Evolutionary conservation across 306 rosid species (phyloP).

Genomic region (Canavalia gladiata): DNA sequence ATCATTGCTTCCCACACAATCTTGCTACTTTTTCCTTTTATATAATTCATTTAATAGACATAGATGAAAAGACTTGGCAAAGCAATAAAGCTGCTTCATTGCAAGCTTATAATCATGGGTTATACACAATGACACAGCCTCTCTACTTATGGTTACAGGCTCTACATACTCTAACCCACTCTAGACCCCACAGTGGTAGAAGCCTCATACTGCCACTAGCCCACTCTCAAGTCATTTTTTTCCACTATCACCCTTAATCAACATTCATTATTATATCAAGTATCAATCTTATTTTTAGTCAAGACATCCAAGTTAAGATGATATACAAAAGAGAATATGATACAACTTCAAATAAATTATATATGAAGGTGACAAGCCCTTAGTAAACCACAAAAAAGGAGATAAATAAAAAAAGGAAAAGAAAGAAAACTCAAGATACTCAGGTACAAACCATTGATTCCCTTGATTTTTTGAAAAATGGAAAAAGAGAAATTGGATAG

Average conservation of each 20-base stretch:
- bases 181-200: slow-evolving; percentile 34
- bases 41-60: neutral
- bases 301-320: neutral
- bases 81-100: neutral
- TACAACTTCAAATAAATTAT: neutral
- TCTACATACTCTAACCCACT: neutral
- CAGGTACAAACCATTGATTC: neutral
- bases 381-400: neutral
- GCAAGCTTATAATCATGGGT: neutral
- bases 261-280: neutral
- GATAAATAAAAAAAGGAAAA: neutral
- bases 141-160: too few species aligned
- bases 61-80: neutral
- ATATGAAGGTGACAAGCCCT: slow-evolving; percentile 11
- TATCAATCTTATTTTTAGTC: neutral
- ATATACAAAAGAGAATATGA: neutral
- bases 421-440: neutral
- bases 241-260: neutral
- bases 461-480: neutral
- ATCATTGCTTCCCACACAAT: neutral
- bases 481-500: neutral
- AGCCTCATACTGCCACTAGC: neutral
- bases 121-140: neutral
- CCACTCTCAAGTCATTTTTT: neutral
- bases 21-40: neutral